A percentile compares a stretch with the other conserved stretches of the same genome.
These are phyloP conservation scores for Dipodascus geniculatus DNA, from an alignment of 805 yeast genomes.

Conservation along the genomic window DNA sequence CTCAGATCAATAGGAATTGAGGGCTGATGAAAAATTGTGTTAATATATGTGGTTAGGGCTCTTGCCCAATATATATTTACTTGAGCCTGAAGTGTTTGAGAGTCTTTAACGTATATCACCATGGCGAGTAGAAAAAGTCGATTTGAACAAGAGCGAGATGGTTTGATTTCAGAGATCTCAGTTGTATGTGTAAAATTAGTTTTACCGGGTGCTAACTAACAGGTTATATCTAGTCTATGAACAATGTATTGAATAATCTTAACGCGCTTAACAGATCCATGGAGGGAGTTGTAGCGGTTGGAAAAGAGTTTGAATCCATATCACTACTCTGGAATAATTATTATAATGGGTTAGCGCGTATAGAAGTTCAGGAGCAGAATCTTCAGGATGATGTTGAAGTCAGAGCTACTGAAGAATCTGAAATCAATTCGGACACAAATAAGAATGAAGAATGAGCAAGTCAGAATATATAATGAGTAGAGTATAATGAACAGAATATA, in stretches of 20 bases:
- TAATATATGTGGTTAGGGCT: too few species aligned
- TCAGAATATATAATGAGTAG: not conserved
- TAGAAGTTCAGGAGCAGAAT: not conserved
- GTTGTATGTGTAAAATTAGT: constrained; percentile 24
- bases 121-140: constrained; percentile 12
- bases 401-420: not conserved
- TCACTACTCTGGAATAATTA: constrained; percentile 60
- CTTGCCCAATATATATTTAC: too few species aligned
- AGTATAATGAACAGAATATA: too few species aligned
- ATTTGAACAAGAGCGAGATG: constrained; percentile 50
- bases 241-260: constrained; percentile 50
- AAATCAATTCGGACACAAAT: not conserved
- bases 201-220: not conserved
- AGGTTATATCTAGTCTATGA: constrained; percentile 30
- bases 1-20: too few species aligned
- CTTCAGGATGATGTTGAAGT: not conserved
- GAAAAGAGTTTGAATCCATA: constrained; percentile 63
- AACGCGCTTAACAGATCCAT: constrained; percentile 57
- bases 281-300: constrained; percentile 58
- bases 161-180: constrained; percentile 45
- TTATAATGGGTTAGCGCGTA: constrained; percentile 29
- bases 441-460: not conserved
- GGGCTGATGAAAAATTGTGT: too few species aligned
- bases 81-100: too few species aligned
- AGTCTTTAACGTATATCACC: not conserved